Conservation (phyloP, 148 eudicot genomes). For the Simmondsia chinensis region DNA sequence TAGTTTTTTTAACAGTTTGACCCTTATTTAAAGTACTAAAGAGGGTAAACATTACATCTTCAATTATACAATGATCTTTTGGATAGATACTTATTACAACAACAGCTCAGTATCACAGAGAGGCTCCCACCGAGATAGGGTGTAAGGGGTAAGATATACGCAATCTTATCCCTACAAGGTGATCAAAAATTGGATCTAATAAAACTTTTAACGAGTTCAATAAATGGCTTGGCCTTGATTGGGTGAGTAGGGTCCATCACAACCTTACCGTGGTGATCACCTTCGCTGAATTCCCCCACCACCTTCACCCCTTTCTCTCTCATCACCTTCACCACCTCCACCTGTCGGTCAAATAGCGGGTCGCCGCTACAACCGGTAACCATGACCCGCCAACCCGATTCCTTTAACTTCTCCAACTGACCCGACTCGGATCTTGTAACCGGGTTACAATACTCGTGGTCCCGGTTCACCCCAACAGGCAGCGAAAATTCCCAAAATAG, state of each 20-base stretch:
- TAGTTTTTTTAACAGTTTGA: too few species aligned
- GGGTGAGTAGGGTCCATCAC: conserved; percentile 15
- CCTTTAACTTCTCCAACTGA: conserved; percentile 10
- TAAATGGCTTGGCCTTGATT: too few species aligned
- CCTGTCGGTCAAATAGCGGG: conserved; percentile 28
- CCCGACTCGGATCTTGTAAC: conserved; percentile 9
- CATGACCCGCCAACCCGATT: conserved; percentile 29
- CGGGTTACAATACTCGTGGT: conserved; percentile 48
- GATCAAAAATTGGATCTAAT: too few species aligned
- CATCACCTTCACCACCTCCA: conserved; percentile 26
- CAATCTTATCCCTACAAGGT: too few species aligned
- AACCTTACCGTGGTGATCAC: conserved; percentile 38
- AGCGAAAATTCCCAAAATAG: conserved; percentile 33
- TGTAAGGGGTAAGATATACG: too few species aligned
- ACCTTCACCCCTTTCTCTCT: conserved; percentile 18
- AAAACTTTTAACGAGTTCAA: too few species aligned
- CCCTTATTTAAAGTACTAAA: too few species aligned
- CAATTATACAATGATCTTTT: too few species aligned
- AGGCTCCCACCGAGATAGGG: too few species aligned
- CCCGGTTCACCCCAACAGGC: conserved; percentile 34
- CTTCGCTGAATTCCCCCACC: conserved; percentile 18
- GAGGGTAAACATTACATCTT: too few species aligned
- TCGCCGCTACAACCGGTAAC: conserved; percentile 37
- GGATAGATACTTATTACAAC: too few species aligned
- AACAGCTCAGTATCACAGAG: too few species aligned